These are phyloP conservation scores for Porodaedalea pini DNA, from an alignment of 1,284 basidiomycete genomes.

Conservation along the genomic window DNA sequence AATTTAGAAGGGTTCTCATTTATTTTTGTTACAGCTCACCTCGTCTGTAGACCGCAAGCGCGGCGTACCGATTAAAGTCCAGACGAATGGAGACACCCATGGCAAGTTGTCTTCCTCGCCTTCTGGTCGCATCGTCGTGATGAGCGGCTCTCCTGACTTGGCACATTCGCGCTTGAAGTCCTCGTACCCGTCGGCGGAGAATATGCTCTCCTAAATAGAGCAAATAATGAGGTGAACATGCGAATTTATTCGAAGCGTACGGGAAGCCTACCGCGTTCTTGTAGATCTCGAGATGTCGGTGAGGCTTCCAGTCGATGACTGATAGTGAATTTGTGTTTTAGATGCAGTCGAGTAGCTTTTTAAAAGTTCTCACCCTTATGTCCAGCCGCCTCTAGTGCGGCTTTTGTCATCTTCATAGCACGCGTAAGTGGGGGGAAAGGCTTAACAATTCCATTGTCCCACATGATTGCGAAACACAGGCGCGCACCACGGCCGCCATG, in stretches of 20 bases:
- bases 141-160: constrained; percentile 41
- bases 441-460: constrained; percentile 46
- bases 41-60: constrained; percentile 35
- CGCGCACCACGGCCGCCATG: constrained; percentile 42
- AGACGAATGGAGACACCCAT: constrained; percentile 33
- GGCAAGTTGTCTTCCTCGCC: constrained; percentile 30
- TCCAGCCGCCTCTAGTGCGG: constrained; percentile 46
- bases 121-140: constrained; percentile 38
- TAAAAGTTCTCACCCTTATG: constrained; percentile 36
- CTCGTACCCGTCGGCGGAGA: constrained; percentile 41
- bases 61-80: constrained; percentile 35
- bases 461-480: constrained; percentile 43
- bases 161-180: constrained; percentile 39
- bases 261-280: constrained; percentile 40
- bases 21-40: constrained; percentile 22
- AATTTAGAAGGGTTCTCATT: background rate
- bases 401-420: constrained; percentile 44
- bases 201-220: constrained; percentile 39
- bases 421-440: constrained; percentile 50
- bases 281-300: constrained; percentile 48
- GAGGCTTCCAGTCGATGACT: constrained; percentile 53
- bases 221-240: constrained; percentile 1
- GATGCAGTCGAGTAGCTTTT: background rate
- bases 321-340: constrained; percentile 5
- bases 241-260: background rate